Evolutionary conservation across 2,329 filamentous ascomycete genomes (phyloP).

Genomic region (Nemania abortiva): DNA sequence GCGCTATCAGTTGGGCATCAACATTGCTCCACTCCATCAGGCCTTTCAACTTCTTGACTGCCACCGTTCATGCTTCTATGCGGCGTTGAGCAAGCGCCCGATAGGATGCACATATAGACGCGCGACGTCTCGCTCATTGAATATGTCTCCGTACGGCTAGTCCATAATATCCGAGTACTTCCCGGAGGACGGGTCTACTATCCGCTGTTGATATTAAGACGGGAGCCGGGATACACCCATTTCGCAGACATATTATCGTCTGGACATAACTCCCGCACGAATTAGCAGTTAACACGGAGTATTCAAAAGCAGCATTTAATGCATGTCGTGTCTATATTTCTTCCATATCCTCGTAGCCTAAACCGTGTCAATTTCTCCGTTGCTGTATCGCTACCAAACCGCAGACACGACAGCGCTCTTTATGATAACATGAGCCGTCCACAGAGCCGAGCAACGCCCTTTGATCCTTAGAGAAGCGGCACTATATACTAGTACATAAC

Average conservation of each 20-base stretch:
- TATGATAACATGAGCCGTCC: not conserved
- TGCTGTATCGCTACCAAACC: not conserved
- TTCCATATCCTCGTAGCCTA: not conserved
- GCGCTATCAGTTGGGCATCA: slow-evolving; percentile 17
- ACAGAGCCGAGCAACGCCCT: not conserved
- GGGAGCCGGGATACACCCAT: too few species aligned
- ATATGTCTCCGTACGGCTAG: too few species aligned
- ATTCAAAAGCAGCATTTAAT: not conserved
- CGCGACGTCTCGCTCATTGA: too few species aligned
- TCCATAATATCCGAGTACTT: too few species aligned
- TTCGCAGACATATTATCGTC: too few species aligned
- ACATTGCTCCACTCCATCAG: slow-evolving; percentile 12
- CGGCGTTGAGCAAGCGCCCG: not conserved
- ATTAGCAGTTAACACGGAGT: not conserved
- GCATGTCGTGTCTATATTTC: not conserved
- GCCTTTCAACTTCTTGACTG: not conserved
- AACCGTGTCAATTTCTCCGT: not conserved
- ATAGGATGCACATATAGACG: too few species aligned
- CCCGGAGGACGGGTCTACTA: too few species aligned
- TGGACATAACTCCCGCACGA: too few species aligned
- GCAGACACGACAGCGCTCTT: not conserved
- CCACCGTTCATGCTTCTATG: not conserved
- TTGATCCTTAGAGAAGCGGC: not conserved
- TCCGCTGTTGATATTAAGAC: too few species aligned
- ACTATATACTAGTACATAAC: not conserved